Conservation (phyloP, 2,329 filamentous ascomycete species). For the Alternaria ethzedia region DNA sequence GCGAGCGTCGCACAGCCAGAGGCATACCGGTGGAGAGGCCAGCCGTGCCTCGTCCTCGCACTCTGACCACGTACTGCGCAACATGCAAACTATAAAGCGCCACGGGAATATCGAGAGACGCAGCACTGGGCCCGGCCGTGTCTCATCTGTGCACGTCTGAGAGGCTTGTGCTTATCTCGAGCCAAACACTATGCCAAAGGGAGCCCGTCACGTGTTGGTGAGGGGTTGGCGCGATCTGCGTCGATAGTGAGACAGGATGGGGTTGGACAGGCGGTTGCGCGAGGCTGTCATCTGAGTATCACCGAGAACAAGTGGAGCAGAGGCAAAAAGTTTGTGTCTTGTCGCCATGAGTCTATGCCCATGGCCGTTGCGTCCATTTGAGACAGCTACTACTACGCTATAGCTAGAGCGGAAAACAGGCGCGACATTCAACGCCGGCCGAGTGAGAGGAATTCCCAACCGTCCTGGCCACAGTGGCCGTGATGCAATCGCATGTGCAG, state of each 20-base stretch:
- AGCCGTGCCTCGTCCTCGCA: conserved; percentile 15
- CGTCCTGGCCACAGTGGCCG: conserved; percentile 16
- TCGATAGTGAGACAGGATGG: conserved; percentile 14
- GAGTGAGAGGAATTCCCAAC: conserved; percentile 32
- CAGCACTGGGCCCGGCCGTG: conserved; percentile 15
- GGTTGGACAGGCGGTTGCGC: conserved; percentile 16
- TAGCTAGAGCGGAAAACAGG: conserved; percentile 25
- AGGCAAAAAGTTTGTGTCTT: conserved; percentile 7
- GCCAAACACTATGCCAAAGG: neutral
- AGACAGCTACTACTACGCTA: conserved; percentile 23
- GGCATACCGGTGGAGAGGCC: conserved; percentile 14
- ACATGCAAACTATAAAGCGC: conserved; percentile 15
- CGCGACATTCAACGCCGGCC: conserved; percentile 21
- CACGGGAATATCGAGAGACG: conserved; percentile 7
- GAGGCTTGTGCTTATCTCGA: conserved; percentile 10
- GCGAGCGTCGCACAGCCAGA: conserved; percentile 17
- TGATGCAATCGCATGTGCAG: conserved; percentile 10
- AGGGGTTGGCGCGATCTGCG: conserved; percentile 18
- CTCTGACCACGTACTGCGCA: conserved; percentile 10
- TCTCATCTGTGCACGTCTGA: conserved; percentile 11
- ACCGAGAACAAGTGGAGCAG: conserved; percentile 1
- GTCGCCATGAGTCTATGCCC: conserved; percentile 24
- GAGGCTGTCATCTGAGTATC: conserved; percentile 20
- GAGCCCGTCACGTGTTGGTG: conserved; percentile 9
- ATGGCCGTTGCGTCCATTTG: conserved; percentile 30